Evolutionary conservation across 768 basidiomycete genomes (phyloP).

Genomic region (Kwoniella mangroviensis): DNA sequence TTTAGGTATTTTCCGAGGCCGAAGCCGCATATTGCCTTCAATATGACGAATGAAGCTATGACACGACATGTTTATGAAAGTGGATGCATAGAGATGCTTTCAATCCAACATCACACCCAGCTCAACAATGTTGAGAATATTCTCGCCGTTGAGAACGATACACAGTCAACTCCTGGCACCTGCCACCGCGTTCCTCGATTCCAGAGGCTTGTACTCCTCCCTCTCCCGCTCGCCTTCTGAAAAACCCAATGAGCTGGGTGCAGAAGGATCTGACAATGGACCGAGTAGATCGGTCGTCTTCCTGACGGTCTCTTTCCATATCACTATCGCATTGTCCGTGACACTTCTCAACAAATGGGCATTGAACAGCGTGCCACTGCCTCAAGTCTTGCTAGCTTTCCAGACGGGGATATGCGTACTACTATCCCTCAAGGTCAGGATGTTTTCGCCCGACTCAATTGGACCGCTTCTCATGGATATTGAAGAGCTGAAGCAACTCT

Average conservation of each 20-base stretch:
- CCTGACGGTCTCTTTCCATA: constrained; percentile 11
- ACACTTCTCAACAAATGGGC: constrained; percentile 16
- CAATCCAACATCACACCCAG: background rate
- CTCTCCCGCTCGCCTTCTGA: background rate
- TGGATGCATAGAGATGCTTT: background rate
- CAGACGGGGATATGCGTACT: constrained; percentile 14
- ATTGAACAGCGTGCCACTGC: constrained; percentile 1
- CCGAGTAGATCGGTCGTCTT: constrained; percentile 8
- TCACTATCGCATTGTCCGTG: constrained; percentile 11
- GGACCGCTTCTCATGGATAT: constrained; percentile 3
- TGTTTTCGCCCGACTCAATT: background rate
- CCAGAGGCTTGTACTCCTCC: background rate
- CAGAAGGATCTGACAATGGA: background rate
- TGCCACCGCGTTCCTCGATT: background rate
- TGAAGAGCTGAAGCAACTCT: constrained; percentile 1
- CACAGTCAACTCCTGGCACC: background rate
- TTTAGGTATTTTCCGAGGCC: background rate
- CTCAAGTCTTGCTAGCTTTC: constrained; percentile 12
- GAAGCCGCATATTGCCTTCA: background rate
- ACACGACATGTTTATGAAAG: background rate
- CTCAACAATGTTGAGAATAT: background rate
- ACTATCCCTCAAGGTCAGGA: constrained; percentile 1
- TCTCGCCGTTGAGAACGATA: background rate
- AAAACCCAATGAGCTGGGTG: background rate
- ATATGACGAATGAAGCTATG: background rate